Evolutionary conservation across 495 filamentous ascomycete genomes (phyloP).

Genomic region (Physcia stellaris): DNA sequence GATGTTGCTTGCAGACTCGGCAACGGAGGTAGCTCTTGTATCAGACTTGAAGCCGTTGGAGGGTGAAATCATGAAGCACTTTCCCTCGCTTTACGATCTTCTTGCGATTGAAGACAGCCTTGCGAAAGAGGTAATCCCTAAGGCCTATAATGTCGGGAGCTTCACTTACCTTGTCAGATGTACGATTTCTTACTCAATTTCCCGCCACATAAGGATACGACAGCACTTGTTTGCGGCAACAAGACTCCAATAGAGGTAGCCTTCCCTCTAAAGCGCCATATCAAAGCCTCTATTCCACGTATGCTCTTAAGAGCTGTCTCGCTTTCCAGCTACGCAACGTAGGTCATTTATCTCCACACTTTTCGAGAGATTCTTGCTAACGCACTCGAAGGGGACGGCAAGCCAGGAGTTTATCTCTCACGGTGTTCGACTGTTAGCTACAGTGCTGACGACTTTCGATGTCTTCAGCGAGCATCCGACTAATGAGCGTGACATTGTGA

Average conservation of each 20-base stretch:
- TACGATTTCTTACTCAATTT: conserved; percentile 63
- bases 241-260: conserved; percentile 38
- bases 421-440: conserved; percentile 27
- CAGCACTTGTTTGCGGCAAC: conserved; percentile 42
- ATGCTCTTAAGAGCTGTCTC: conserved; percentile 42
- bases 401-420: conserved; percentile 28
- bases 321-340: conserved; percentile 27
- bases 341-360: conserved; percentile 7
- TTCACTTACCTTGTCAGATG: conserved; percentile 36
- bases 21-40: conserved; percentile 15
- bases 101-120: conserved; percentile 62
- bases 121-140: conserved; percentile 43
- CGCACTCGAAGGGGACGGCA: conserved; percentile 17
- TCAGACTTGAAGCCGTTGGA: conserved; percentile 42
- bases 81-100: conserved; percentile 71
- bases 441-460: conserved; percentile 22
- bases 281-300: conserved; percentile 59
- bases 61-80: conserved; percentile 67
- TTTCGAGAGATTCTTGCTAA: conserved; percentile 5
- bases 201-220: conserved; percentile 49
- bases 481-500: conserved; percentile 9
- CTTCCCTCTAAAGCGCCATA: conserved; percentile 59
- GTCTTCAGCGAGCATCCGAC: conserved; percentile 4
- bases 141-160: conserved; percentile 5
- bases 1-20: conserved; percentile 25